Conservation (phyloP, 2,329 filamentous ascomycete species). For the Ampelomyces quisqualis region DNA sequence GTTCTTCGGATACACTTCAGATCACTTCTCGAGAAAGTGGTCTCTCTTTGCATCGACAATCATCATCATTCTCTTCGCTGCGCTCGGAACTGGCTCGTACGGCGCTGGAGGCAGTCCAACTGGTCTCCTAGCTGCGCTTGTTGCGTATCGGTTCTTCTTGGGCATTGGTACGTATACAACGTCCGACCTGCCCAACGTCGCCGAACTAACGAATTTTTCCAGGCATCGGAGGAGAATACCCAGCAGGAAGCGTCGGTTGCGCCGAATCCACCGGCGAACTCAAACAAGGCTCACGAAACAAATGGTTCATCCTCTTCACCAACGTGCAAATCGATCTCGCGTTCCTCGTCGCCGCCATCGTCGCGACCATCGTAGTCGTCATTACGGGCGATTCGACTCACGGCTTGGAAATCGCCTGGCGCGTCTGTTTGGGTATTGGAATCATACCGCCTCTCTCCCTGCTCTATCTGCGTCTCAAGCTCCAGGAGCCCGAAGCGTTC, state of each 20-base stretch:
- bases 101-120: conserved; percentile 65
- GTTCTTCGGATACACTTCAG: conserved; percentile 75
- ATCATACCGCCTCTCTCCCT: conserved; percentile 53
- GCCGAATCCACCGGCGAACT: conserved; percentile 84
- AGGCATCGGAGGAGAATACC: conserved; percentile 79
- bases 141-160: conserved; percentile 82
- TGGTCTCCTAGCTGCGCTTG: conserved; percentile 75
- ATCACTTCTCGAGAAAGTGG: conserved; percentile 82
- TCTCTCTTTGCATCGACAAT: conserved; percentile 77
- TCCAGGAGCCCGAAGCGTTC: conserved; percentile 56
- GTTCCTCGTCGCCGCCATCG: conserved; percentile 77
- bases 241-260: conserved; percentile 78
- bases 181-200: background rate
- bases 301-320: conserved; percentile 80
- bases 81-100: conserved; percentile 75
- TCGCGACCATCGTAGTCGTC: conserved; percentile 67
- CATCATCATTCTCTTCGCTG: conserved; percentile 82
- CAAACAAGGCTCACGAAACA: conserved; percentile 76
- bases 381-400: conserved; percentile 49
- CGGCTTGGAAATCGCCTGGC: conserved; percentile 76
- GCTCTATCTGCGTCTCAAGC: conserved; percentile 59
- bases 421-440: conserved; percentile 67
- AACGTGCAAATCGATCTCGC: conserved; percentile 85
- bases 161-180: conserved; percentile 46
- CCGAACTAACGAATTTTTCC: conserved; percentile 3